Percentiles rank a stretch among this genome's conserved stretches.
Conservation (phyloP, 257 asterid genomes). For the Craterostigma plantagineum region DNA sequence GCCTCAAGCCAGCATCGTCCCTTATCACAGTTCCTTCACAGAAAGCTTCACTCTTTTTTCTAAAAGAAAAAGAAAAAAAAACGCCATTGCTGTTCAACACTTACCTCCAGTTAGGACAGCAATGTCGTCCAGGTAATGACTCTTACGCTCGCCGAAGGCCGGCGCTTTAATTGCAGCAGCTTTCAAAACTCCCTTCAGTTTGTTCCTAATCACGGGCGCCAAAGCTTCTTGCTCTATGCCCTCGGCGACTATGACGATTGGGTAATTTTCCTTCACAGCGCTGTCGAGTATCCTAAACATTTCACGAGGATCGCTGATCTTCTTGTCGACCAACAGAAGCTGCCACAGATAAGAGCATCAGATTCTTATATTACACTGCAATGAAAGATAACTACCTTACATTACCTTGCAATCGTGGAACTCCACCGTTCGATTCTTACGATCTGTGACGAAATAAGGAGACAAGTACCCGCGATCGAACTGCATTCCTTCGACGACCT, state of each 20-base stretch:
- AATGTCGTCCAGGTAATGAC: slow-evolving; percentile 94
- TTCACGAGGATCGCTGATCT: slow-evolving; percentile 84
- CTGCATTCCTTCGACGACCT: slow-evolving; percentile 97
- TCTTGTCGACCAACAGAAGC: slow-evolving; percentile 86
- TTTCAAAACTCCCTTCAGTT: slow-evolving; percentile 76
- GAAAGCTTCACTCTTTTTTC: background rate
- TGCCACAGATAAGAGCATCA: too few species aligned
- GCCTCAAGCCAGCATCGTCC: slow-evolving; percentile 69
- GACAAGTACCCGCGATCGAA: slow-evolving; percentile 92
- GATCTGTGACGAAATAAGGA: slow-evolving; percentile 85
- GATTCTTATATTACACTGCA: too few species aligned
- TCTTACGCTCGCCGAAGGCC: slow-evolving; percentile 93
- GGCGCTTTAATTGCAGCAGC: slow-evolving; percentile 99
- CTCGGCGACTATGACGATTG: slow-evolving; percentile 79
- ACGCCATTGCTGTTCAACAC: too few species aligned
- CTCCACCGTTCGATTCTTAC: slow-evolving; percentile 83
- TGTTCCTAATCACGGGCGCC: slow-evolving; percentile 93
- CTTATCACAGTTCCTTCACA: slow-evolving; percentile 78
- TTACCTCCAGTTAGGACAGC: slow-evolving; percentile 90
- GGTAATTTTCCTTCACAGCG: slow-evolving; percentile 75
- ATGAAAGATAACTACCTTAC: too few species aligned
- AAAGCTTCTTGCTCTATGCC: slow-evolving; percentile 96
- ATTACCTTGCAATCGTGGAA: slow-evolving; percentile 89
- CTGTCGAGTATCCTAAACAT: slow-evolving; percentile 64
- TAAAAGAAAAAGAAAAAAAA: too few species aligned